Evolutionary conservation across 768 basidiomycete species (phyloP).

Genomic region (Mycena crocata): DNA sequence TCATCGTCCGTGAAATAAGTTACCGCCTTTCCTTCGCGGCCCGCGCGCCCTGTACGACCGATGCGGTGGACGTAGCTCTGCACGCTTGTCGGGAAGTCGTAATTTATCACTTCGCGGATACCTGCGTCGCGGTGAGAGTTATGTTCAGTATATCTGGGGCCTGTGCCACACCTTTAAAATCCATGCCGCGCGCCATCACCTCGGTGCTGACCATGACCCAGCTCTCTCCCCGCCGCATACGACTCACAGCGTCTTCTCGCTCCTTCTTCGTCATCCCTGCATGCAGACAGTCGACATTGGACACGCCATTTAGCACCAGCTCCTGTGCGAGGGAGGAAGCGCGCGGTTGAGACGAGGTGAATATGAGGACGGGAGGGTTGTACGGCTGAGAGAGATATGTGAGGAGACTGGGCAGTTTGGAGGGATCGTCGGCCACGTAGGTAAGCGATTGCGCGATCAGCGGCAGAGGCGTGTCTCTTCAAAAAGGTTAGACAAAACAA

Average conservation of each 20-base stretch:
- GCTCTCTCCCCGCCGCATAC: constrained; percentile 90
- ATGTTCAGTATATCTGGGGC: not conserved
- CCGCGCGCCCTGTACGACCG: constrained; percentile 95
- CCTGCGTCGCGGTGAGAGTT: not conserved
- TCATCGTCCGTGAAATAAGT: constrained; percentile 98
- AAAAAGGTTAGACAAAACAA: constrained; percentile 1
- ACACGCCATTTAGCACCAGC: constrained; percentile 79
- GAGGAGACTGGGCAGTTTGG: constrained; percentile 92
- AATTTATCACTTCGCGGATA: constrained; percentile 86
- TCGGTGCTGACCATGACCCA: constrained; percentile 98
- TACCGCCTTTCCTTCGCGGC: constrained; percentile 90
- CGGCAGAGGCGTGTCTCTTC: constrained; percentile 92
- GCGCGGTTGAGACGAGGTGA: constrained; percentile 91
- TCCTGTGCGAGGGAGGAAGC: constrained; percentile 84
- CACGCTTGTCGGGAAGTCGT: constrained; percentile 95
- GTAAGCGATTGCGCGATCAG: constrained; percentile 90
- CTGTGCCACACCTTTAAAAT: constrained; percentile 85
- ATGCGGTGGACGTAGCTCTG: constrained; percentile 98
- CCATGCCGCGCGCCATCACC: constrained; percentile 98
- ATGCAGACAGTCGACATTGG: constrained; percentile 91
- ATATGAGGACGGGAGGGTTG: constrained; percentile 91
- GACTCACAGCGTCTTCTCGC: constrained; percentile 84
- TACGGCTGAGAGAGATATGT: constrained; percentile 84
- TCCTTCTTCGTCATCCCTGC: constrained; percentile 90
- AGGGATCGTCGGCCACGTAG: constrained; percentile 93